Percentiles rank a stretch among this genome's conserved stretches.
Evolutionary conservation across 257 asterid species (phyloP).

Genomic region (Asclepias syriaca): DNA sequence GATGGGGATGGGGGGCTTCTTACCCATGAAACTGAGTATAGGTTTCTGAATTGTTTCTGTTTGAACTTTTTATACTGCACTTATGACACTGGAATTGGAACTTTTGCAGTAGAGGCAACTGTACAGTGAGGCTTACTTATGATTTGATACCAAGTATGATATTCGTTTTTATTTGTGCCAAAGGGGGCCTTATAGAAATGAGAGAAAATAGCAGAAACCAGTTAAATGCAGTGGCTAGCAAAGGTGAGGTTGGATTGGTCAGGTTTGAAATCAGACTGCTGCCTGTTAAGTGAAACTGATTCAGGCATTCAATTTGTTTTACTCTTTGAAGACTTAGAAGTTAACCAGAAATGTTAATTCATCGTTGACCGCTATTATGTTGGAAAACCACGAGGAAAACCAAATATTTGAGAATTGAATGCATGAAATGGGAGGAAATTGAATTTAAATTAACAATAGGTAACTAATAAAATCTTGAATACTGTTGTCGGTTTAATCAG

Average conservation of each 20-base stretch:
- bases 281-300: not conserved
- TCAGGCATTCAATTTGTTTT: not conserved
- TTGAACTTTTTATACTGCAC: not conserved
- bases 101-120: not conserved
- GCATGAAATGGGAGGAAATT: not conserved
- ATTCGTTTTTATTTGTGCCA: not conserved
- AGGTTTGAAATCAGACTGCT: not conserved
- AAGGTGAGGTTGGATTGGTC: not conserved
- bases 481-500: not conserved
- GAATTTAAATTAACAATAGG: not conserved
- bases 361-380: not conserved
- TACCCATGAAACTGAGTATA: not conserved
- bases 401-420: not conserved
- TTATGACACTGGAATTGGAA: not conserved
- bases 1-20: not conserved
- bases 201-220: not conserved
- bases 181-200: not conserved
- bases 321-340: not conserved
- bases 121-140: not conserved
- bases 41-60: not conserved
- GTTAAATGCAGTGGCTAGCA: not conserved
- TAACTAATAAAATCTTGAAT: not conserved
- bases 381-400: not conserved
- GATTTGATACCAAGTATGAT: not conserved
- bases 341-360: not conserved